Base-by-base conservation (phyloP, 371 early-diverging fungal genomes). In the Phascolomyces articulosus region DNA sequence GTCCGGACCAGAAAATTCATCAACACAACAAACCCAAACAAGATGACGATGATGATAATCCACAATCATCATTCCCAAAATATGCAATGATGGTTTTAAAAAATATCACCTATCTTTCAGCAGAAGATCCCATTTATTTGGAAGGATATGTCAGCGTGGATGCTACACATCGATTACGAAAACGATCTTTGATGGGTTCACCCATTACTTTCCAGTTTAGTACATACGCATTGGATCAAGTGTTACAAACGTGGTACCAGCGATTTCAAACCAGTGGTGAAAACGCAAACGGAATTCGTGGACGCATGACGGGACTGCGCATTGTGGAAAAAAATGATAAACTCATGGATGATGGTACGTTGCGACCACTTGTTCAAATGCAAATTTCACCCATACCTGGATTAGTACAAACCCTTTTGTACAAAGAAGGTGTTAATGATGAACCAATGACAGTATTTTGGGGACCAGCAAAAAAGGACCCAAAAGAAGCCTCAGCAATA, bases 351-450 rank as follows among this genome's bases (percentile, higher is more conserved):
- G 44, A 44, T n/a, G 44, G 44, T n/a, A 44, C 44, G 16, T 44
- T 8, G 44, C 44, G 44, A 9, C 60, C 41, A 28, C 48, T 59
- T 15, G 60, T 59, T 3, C 60, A 59, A 26, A 24, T 59, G 27
- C 26, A 59, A 47, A 51, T 51, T 51, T 20, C 21, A n/a, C 51
- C 51, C 4, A 51, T 51, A 51, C 51, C 51, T 51, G 51, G 51
- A 51, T 24, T 51, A 23, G 8, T 51, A 24, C 51, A 51, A n/a
- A 24, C 24, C 4, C 24, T 51, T 10, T 20, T n/a, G 15, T 24
- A 51, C 24, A 51, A 23, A 24, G 51, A 20, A 51, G 23, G 51
- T 18, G 44, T 44, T 16, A 44, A 16, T 4, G 26, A 24, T 20
- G 10, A 51, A 13, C 51, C 51, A 8, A 51, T 51, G 3, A 9